Conservation (phyloP, 2,329 filamentous ascomycete genomes). For the Nemania sp. region DNA sequence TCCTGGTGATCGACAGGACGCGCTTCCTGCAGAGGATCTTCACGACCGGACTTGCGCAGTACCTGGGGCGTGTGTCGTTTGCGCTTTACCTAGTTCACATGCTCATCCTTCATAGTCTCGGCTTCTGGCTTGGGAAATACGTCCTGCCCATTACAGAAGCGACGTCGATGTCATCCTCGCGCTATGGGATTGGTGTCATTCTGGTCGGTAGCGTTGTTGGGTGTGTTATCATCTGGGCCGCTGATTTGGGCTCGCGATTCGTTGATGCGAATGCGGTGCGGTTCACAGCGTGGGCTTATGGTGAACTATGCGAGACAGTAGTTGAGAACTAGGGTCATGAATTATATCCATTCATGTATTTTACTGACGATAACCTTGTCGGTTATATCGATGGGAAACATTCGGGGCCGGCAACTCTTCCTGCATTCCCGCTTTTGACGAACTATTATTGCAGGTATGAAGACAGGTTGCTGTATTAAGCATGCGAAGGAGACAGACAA, state of each 20-base stretch:
- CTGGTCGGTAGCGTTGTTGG: conserved; percentile 21
- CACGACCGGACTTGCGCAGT: conserved; percentile 36
- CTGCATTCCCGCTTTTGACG: too few species aligned
- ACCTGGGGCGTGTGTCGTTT: conserved; percentile 38
- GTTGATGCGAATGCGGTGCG: conserved; percentile 32
- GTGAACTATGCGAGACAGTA: conserved; percentile 17
- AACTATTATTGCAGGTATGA: too few species aligned
- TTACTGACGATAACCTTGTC: too few species aligned
- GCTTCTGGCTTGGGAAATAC: conserved; percentile 23
- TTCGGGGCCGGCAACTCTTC: too few species aligned
- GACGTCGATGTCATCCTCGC: conserved; percentile 20
- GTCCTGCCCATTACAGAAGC: conserved; percentile 22
- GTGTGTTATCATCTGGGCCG: conserved; percentile 29
- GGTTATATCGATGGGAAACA: too few species aligned
- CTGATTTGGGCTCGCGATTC: conserved; percentile 33
- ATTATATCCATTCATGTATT: too few species aligned
- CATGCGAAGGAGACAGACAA: too few species aligned
- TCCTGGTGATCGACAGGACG: conserved; percentile 32
- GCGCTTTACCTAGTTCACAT: conserved; percentile 39
- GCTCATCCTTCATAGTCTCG: conserved; percentile 34
- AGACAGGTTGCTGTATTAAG: too few species aligned
- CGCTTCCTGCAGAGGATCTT: conserved; percentile 36
- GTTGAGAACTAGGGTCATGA: too few species aligned
- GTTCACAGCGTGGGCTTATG: conserved; percentile 31
- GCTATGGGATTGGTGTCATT: conserved; percentile 24